phyloP scores from a whole-genome alignment of 371 early-diverging fungal genomes.

The Syncephalastrum sp. region DNA sequence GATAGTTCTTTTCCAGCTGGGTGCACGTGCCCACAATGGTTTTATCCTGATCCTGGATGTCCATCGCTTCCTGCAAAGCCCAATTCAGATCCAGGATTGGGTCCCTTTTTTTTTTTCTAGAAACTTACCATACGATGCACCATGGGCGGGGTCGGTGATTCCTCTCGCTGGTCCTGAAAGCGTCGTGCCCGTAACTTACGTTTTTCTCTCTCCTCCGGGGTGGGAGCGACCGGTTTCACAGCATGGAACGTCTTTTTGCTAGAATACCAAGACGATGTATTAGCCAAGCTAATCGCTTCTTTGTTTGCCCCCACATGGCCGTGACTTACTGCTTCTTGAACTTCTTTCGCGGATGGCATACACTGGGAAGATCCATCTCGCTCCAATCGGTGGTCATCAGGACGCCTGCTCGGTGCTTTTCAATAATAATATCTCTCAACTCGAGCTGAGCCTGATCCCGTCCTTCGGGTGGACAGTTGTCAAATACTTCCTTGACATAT shows the following conservation, averaged over 20 bases:
- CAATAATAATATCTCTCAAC: slow-evolving; percentile 56
- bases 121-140: too few relatives aligned
- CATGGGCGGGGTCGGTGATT: too few relatives aligned
- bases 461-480: slow-evolving; percentile 45
- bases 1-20: slow-evolving; percentile 83
- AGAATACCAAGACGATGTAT: too few relatives aligned
- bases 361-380: slow-evolving; percentile 59
- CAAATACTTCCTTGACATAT: slow-evolving; percentile 64
- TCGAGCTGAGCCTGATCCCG: slow-evolving; percentile 54
- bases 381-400: slow-evolving; percentile 68
- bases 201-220: background rate
- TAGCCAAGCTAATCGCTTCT: too few relatives aligned
- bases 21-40: slow-evolving; percentile 88
- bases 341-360: slow-evolving; percentile 25
- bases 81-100: too few relatives aligned
- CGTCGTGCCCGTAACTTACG: too few relatives aligned
- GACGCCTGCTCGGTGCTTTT: slow-evolving; percentile 47
- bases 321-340: background rate
- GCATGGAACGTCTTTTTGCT: too few relatives aligned
- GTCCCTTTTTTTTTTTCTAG: too few relatives aligned
- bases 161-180: too few relatives aligned
- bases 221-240: background rate
- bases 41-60: slow-evolving; percentile 71
- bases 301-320: too few relatives aligned
- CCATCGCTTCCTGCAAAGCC: background rate